Evolutionary conservation across 345 rosid genomes (phyloP).

Genomic region (Nephelium lappaceum): DNA sequence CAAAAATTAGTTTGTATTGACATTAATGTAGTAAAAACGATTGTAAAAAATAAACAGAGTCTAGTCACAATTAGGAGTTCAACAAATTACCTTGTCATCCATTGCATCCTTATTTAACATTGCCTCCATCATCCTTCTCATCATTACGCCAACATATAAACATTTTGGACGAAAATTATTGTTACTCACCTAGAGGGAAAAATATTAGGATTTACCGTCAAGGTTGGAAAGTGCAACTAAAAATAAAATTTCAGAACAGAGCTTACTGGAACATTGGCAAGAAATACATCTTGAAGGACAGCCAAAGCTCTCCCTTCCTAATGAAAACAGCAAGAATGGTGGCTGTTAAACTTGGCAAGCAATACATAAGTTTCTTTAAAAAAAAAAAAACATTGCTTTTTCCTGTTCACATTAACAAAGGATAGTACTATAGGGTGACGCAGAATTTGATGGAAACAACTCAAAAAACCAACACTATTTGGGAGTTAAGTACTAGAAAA

Average conservation of each 20-base stretch:
- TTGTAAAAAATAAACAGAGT: neutral
- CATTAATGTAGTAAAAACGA: neutral
- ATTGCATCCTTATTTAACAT: conserved; percentile 89
- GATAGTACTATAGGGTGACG: neutral
- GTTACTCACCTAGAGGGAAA: conserved; percentile 49
- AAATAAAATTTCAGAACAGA: conserved; percentile 20
- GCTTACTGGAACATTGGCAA: conserved; percentile 89
- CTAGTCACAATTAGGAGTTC: neutral
- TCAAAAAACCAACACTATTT: neutral
- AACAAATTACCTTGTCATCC: conserved; percentile 87
- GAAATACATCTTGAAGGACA: conserved; percentile 74
- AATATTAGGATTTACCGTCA: conserved; percentile 21
- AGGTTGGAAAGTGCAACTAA: conserved; percentile 3
- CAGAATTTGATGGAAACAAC: neutral
- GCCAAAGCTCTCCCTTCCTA: conserved; percentile 70
- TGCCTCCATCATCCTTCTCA: conserved; percentile 95
- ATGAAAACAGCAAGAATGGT: conserved; percentile 17
- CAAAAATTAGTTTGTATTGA: neutral
- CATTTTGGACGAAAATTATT: conserved; percentile 87
- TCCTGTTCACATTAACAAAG: neutral
- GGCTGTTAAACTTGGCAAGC: conserved; percentile 1
- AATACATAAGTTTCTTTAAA: neutral
- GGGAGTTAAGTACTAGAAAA: neutral
- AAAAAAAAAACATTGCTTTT: neutral
- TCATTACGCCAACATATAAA: conserved; percentile 91